Percentiles rank a stretch among this genome's conserved stretches.
Conservation (phyloP, 129 eudicot genomes). For the Centrapalus pauciflorus region DNA sequence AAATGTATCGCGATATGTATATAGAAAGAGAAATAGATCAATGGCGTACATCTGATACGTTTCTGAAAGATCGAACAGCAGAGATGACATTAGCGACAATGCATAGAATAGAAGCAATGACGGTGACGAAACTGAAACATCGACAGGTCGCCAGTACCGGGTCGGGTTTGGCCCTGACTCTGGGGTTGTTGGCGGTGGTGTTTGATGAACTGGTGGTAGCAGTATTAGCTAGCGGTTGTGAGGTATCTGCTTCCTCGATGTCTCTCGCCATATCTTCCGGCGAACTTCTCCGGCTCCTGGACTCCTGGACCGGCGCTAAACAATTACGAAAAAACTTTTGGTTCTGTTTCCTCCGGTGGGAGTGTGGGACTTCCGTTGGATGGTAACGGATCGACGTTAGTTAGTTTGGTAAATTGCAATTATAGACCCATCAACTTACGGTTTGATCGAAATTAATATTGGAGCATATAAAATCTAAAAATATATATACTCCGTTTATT, state of each 20-base stretch:
- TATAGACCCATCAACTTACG: no score
- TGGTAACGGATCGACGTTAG: conserved; percentile 1
- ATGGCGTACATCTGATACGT: conserved; percentile 59
- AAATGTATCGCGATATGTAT: background rate
- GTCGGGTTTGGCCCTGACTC: conserved; percentile 48
- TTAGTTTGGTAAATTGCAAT: no score
- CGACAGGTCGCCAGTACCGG: conserved; percentile 57
- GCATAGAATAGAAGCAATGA: conserved; percentile 68
- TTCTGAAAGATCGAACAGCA: conserved; percentile 67
- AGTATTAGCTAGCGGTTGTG: conserved; percentile 15
- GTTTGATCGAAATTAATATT: no score
- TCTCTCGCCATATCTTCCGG: conserved; percentile 27
- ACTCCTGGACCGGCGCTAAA: background rate
- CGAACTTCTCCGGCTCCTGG: conserved; percentile 10
- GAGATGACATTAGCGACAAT: conserved; percentile 69
- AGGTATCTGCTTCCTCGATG: conserved; percentile 33
- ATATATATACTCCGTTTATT: no score
- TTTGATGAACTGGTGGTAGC: conserved; percentile 25
- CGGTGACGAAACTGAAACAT: conserved; percentile 78
- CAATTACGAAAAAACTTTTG: background rate
- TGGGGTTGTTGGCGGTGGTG: conserved; percentile 6
- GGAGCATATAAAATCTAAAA: no score
- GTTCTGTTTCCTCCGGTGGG: background rate
- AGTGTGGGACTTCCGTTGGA: no score
- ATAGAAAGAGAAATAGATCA: background rate